A percentile compares a stretch with the other conserved stretches of the same genome.
These are phyloP conservation scores for Camellia sinensis DNA, from an alignment of 148 eudicot genomes.

Conservation along the genomic window DNA sequence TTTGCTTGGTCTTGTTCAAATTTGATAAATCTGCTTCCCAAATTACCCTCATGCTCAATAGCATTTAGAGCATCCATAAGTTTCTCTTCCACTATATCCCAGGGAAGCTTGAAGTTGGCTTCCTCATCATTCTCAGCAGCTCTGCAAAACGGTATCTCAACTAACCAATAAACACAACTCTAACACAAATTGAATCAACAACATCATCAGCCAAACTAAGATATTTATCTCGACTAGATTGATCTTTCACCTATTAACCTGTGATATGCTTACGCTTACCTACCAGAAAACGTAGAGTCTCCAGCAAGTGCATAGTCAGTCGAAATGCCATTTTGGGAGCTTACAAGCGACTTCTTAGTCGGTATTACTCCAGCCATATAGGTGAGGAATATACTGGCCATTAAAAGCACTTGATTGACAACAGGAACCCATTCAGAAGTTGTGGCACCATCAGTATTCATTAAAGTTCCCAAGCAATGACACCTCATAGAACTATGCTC, in stretches of 20 bases:
- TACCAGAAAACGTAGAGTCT: constrained; percentile 57
- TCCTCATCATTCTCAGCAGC: constrained; percentile 35
- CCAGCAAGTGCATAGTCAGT: constrained; percentile 38
- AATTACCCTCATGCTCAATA: constrained; percentile 39
- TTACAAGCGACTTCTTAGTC: constrained; percentile 34
- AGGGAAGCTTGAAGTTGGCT: constrained; percentile 37
- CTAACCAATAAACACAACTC: constrained; percentile 1
- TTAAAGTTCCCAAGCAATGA: constrained; percentile 56
- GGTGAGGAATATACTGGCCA: constrained; percentile 72
- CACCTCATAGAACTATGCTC: constrained; percentile 33
- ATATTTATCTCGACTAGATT: constrained; percentile 4
- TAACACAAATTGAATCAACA: not conserved
- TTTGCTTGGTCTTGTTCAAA: constrained; percentile 33
- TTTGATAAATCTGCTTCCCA: constrained; percentile 28
- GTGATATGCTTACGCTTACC: constrained; percentile 58
- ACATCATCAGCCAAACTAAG: constrained; percentile 5
- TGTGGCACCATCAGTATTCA: constrained; percentile 44
- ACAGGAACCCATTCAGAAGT: constrained; percentile 68
- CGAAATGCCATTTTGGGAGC: constrained; percentile 33
- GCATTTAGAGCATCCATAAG: constrained; percentile 57
- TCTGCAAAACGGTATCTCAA: constrained; percentile 35
- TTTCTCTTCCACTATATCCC: constrained; percentile 73
- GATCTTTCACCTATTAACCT: constrained; percentile 21
- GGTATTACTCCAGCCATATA: constrained; percentile 89
- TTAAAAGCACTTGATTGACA: constrained; percentile 71